Evolutionary conservation across 345 rosid genomes (phyloP).

Genomic region (Rubroshorea leprosula): DNA sequence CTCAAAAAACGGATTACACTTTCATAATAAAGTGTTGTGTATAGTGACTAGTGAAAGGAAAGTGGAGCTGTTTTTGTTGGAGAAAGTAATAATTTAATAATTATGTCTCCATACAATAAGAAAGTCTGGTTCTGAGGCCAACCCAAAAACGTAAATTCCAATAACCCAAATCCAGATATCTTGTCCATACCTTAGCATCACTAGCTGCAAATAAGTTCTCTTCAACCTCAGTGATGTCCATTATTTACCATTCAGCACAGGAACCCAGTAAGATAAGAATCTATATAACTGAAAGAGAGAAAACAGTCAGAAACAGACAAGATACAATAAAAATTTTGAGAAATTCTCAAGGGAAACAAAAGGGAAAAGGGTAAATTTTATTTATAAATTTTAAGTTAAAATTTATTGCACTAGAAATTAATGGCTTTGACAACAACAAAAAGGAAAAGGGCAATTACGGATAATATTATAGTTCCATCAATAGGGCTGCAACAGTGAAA

Average conservation of each 20-base stretch:
- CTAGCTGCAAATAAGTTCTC: slow-evolving; percentile 83
- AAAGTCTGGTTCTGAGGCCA: neutral
- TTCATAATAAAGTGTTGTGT: too few relatives aligned
- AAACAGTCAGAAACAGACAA: slow-evolving; percentile 15
- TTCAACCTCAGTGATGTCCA: slow-evolving; percentile 87
- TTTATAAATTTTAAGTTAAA: neutral
- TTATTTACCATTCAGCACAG: slow-evolving; percentile 34
- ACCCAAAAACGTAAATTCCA: slow-evolving; percentile 3
- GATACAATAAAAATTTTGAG: neutral
- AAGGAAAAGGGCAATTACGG: too few relatives aligned
- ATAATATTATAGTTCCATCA: too few relatives aligned
- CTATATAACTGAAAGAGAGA: slow-evolving; percentile 37
- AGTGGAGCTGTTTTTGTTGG: too few relatives aligned
- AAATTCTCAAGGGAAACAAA: slow-evolving; percentile 3
- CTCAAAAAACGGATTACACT: neutral
- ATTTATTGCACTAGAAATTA: neutral
- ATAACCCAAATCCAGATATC: neutral
- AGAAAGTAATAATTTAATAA: too few relatives aligned
- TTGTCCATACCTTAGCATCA: slow-evolving; percentile 84
- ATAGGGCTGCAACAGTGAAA: too few relatives aligned
- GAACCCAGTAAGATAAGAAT: slow-evolving; percentile 21
- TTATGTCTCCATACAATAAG: too few relatives aligned
- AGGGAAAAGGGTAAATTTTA: neutral
- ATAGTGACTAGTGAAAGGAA: too few relatives aligned
- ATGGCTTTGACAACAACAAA: too few relatives aligned